Conservation (phyloP, 225 moss, liverwort and hornwort species). For the Rhytidiadelphus loreus region DNA sequence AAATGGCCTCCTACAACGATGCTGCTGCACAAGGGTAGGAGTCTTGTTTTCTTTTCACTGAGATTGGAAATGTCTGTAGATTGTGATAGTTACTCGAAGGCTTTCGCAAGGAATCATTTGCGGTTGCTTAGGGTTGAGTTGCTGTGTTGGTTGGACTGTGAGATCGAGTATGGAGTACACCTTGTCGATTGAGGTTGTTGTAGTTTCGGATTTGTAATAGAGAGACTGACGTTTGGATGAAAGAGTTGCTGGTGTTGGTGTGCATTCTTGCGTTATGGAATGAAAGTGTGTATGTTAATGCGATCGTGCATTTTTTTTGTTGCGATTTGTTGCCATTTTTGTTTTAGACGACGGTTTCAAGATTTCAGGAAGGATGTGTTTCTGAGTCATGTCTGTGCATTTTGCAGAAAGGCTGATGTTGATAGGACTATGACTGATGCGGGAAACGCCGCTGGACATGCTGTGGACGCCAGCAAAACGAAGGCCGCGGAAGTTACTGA, state of each 20-base stretch:
- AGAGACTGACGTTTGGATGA: background rate
- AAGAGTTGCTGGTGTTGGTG: background rate
- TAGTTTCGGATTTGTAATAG: background rate
- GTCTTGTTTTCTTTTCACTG: no score
- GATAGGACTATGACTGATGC: background rate
- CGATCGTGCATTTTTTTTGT: background rate
- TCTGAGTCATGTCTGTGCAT: background rate
- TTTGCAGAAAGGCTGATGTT: slow-evolving; percentile 16
- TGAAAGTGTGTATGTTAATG: no score
- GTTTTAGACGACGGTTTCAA: no score
- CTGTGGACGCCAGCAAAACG: background rate
- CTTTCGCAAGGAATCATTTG: no score
- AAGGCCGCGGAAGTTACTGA: slow-evolving; percentile 1
- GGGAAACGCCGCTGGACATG: background rate
- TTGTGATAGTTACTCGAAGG: no score
- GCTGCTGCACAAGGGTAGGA: slow-evolving; percentile 9
- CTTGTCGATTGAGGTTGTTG: background rate
- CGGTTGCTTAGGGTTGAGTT: background rate
- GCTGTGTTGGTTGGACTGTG: background rate
- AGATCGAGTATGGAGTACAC: background rate
- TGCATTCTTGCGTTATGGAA: background rate
- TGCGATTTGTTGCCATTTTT: background rate
- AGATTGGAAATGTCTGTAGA: no score
- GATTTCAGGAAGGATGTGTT: background rate
- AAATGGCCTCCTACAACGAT: slow-evolving; percentile 7